These are phyloP conservation scores for Fusarium penzigii DNA, from an alignment of 2,329 filamentous ascomycete species.

Conservation along the genomic window DNA sequence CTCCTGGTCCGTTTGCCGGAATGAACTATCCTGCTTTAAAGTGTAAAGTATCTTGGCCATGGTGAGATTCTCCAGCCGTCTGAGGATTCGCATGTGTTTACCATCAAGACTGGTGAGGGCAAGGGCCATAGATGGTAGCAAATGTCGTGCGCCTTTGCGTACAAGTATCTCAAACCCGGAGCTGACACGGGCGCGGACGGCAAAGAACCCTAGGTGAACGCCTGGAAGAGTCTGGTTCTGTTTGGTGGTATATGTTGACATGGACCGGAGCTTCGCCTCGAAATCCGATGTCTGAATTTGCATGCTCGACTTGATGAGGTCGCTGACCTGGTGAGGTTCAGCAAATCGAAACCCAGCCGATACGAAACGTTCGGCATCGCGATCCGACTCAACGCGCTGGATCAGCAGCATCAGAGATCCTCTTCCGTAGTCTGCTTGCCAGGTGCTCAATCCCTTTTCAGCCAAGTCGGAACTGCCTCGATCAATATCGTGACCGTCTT, in stretches of 20 bases:
- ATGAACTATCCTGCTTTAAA: slow-evolving; percentile 39
- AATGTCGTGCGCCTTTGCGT: slow-evolving; percentile 54
- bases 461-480: slow-evolving; percentile 35
- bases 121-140: slow-evolving; percentile 61
- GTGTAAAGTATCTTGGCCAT: slow-evolving; percentile 34
- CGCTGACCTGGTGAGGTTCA: slow-evolving; percentile 65
- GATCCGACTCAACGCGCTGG: slow-evolving; percentile 56
- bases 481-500: slow-evolving; percentile 16
- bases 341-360: slow-evolving; percentile 80
- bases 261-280: slow-evolving; percentile 59
- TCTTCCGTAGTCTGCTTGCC: slow-evolving; percentile 53
- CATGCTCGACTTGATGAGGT: slow-evolving; percentile 70
- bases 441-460: slow-evolving; percentile 41
- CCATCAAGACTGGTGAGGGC: slow-evolving; percentile 53
- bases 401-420: slow-evolving; percentile 83
- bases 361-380: slow-evolving; percentile 65
- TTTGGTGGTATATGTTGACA: slow-evolving; percentile 59
- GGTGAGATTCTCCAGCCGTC: slow-evolving; percentile 48
- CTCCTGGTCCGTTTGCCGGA: slow-evolving; percentile 37
- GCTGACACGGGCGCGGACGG: slow-evolving; percentile 52
- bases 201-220: slow-evolving; percentile 61
- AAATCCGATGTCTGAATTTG: slow-evolving; percentile 69
- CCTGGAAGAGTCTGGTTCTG: slow-evolving; percentile 50
- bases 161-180: slow-evolving; percentile 66
- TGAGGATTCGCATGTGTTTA: slow-evolving; percentile 57